A percentile compares a stretch with the other conserved stretches of the same genome.
Evolutionary conservation across 2,329 filamentous ascomycete species (phyloP).

Genomic region (Botrytis medusae): DNA sequence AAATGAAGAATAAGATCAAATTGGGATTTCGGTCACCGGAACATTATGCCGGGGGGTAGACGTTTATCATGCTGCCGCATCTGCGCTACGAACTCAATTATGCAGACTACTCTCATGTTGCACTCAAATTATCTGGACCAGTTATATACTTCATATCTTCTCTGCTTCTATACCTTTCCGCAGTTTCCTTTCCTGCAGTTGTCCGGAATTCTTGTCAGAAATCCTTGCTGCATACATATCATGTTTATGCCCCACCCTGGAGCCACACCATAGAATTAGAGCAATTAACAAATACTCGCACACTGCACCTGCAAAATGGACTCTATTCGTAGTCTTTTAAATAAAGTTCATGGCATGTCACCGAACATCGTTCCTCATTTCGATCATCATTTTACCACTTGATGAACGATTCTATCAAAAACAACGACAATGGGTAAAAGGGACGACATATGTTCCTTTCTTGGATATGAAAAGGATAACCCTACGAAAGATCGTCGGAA

Average conservation of each 20-base stretch:
- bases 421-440: slow-evolving; percentile 12
- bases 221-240: slow-evolving; percentile 18
- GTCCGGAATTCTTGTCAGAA: not conserved
- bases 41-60: slow-evolving; percentile 10
- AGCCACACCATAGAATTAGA: slow-evolving; percentile 13
- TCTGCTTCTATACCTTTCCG: slow-evolving; percentile 4
- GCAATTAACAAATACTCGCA: slow-evolving; percentile 15
- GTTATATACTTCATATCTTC: not conserved
- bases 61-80: slow-evolving; percentile 15
- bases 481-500: slow-evolving; percentile 17
- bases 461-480: slow-evolving; percentile 23
- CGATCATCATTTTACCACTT: not conserved
- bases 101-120: slow-evolving; percentile 8
- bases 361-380: not conserved
- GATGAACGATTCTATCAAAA: not conserved
- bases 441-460: slow-evolving; percentile 21
- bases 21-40: slow-evolving; percentile 18
- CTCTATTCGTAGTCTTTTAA: slow-evolving; percentile 9
- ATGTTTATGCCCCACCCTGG: slow-evolving; percentile 12
- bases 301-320: not conserved
- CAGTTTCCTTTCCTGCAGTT: slow-evolving; percentile 10
- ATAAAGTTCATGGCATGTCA: slow-evolving; percentile 1
- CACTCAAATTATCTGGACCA: not conserved
- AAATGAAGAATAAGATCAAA: slow-evolving; percentile 11
- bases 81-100: slow-evolving; percentile 7